Base-by-base conservation (phyloP, 805 yeast genomes). In the Myxozyma neotropica region DNA sequence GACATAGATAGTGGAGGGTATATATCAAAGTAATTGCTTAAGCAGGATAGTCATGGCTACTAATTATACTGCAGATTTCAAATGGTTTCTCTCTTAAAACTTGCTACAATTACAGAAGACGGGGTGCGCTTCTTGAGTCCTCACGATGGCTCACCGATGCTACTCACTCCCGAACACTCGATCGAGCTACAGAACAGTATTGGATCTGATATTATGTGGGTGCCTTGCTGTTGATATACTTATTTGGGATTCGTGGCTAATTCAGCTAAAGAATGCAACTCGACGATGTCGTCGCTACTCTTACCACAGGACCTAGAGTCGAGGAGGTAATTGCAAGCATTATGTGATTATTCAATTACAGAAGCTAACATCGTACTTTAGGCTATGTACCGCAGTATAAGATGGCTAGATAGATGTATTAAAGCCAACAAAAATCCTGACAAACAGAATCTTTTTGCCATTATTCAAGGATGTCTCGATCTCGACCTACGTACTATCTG, bases 391-490 rank as follows among this genome's bases (percentile, higher is more conserved):
- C 58, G 80, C 43, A 71, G 76, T 51, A 73, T 77, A 40, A 68
- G 80, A 17, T 77, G 80, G 80, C 70, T 77, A 23, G 80, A 77
- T 57, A 65, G 80, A 38, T 77, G 81, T 59, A 75, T 78, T 39
- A 70, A 67, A 21, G 78, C 80, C 2, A 76, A 77, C 69, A 77
- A 77, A 57, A 67, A 74, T 57, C 78, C 80, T 1, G 76, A 75
- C 23, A 59, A 70, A 1, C 80, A 77, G 66, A 76, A 77, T 58
- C 69, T 77, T 49, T 77, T 77, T 67, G 77, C 78, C 26, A 77
- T 77, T 53, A 77, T 77, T 52, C 80, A 77, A 64, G 80, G 80
- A 6, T 81, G 80, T 8, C 71, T 77, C n/a, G 78, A 77, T 58
- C 70, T 69, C 3, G 72, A 71, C 5, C 67, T 77, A 51, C 71